A percentile compares a stretch with the other conserved stretches of the same genome.
phyloP scores from a whole-genome alignment of 2,329 filamentous ascomycete species.

The Cercospora canescens region DNA sequence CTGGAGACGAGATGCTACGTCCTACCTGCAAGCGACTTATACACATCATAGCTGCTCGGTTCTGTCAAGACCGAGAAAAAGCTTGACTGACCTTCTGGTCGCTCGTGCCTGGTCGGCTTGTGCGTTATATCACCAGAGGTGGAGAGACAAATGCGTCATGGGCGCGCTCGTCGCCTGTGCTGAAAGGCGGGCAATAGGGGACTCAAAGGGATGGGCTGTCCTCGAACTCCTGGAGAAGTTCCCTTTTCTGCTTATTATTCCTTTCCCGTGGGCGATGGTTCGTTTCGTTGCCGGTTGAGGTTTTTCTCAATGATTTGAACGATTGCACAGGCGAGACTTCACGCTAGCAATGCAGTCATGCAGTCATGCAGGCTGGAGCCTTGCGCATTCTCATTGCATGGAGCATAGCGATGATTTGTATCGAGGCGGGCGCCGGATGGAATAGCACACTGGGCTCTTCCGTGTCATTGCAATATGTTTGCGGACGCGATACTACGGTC shows the following conservation, averaged over 20 bases:
- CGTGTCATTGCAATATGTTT: no score
- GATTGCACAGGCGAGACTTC: not conserved
- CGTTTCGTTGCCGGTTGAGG: no score
- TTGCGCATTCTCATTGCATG: not conserved
- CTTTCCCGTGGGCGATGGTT: not conserved
- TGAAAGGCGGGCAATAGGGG: not conserved
- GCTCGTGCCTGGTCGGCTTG: not conserved
- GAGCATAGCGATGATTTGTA: not conserved
- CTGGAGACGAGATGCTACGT: no score
- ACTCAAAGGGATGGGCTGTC: not conserved
- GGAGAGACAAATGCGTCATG: not conserved
- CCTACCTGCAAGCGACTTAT: no score
- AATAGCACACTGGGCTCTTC: no score
- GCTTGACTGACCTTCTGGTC: not conserved
- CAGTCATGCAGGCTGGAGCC: not conserved
- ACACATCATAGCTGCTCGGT: no score
- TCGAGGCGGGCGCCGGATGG: no score
- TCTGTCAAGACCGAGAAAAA: not conserved
- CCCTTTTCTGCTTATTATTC: not conserved
- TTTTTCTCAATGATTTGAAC: no score
- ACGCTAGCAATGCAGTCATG: not conserved
- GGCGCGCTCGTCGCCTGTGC: not conserved
- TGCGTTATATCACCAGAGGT: slow-evolving; percentile 2
- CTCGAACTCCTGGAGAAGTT: not conserved
- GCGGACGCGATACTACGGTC: not conserved